Percentiles rank a stretch among this genome's conserved stretches.
Evolutionary conservation across 73 alveolate species (phyloP).

Genomic region (Stentor coeruleus): DNA sequence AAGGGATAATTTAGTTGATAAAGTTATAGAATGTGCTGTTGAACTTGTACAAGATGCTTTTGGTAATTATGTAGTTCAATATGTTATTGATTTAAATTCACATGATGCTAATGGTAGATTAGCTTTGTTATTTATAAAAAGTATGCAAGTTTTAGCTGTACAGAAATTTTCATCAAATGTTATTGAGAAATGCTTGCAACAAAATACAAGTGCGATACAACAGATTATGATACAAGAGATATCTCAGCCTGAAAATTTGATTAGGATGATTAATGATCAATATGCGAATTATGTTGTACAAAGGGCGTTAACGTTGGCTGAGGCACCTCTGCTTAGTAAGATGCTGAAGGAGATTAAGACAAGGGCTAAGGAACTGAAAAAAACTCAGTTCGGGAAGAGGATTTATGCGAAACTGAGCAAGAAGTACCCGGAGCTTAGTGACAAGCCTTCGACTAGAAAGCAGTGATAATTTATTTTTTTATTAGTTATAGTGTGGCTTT

Average conservation of each 20-base stretch:
- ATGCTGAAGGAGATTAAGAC: too few relatives aligned
- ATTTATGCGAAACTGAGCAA: too few relatives aligned
- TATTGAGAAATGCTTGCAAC: conserved; percentile 39
- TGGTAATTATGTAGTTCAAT: conserved; percentile 82
- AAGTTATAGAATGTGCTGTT: conserved; percentile 42
- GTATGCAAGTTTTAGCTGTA: conserved; percentile 45
- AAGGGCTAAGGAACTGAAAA: too few relatives aligned
- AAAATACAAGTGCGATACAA: not conserved
- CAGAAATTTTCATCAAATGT: conserved; percentile 67
- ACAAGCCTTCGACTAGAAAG: too few relatives aligned
- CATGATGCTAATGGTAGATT: not conserved
- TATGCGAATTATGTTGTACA: too few relatives aligned
- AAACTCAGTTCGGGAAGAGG: too few relatives aligned
- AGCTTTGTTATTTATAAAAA: not conserved
- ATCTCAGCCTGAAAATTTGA: not conserved
- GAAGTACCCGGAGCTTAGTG: too few relatives aligned
- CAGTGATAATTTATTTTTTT: too few relatives aligned
- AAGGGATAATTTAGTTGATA: conserved; percentile 41
- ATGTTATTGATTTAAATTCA: conserved; percentile 28
- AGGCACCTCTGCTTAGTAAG: too few relatives aligned
- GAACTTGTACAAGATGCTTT: conserved; percentile 62
- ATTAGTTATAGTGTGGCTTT: too few relatives aligned
- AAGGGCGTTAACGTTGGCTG: too few relatives aligned
- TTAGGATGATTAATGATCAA: not conserved
- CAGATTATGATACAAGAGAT: conserved; percentile 10